Base-by-base conservation (phyloP, 2,329 filamentous ascomycete species). In the Periconia sp. region DNA sequence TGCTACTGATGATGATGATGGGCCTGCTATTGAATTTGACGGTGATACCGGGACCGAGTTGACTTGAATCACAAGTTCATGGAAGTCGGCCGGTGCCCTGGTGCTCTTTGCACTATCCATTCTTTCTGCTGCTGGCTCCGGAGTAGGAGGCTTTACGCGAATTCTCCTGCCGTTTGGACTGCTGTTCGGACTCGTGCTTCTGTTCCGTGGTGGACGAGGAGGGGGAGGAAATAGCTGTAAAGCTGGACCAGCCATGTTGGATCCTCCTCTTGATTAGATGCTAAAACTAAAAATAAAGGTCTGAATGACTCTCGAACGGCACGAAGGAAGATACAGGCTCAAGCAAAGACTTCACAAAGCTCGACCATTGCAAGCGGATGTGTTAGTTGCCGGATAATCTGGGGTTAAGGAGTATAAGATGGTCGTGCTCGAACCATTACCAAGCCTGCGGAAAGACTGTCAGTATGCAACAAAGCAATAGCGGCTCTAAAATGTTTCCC, bases 151-250 rank as follows among this genome's bases (percentile, higher is more conserved):
- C 37, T 67, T 68, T 17, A 52, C 39, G 15, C 55, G 58, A 25
- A 58, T 58, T 42, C 48, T 63, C 36, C 49, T 57, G n/a, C n/a
- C n/a, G n/a, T n/a, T n/a, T n/a, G n/a, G n/a, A n/a, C n/a, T n/a
- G n/a, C n/a, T n/a, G n/a, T n/a, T n/a, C n/a, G n/a, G n/a, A 36
- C 52, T 59, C 17, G 65, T 65, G 43, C 63, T 69, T 19, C 60
- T 59, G 36, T 68, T 65, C 48, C 61, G 58, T 34, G 54, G 58
- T 36, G 61, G 57, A 29, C 61, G 63, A 44, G 63, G 65, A 18
- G 68, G 67, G 24, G 66, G 64, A 56, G 68, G 69, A 45, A 72
- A 71, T 36, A 72, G 45, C 45, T 71, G 68, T 45, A 72, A 56
- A 30, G 57, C 64, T 40, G 59, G 58, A 35, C 63, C 65, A 19